Evolutionary conservation across 306 rosid species (phyloP), one percentile per base, ranked within the genome.

Genomic region (Glycine soja): DNA sequence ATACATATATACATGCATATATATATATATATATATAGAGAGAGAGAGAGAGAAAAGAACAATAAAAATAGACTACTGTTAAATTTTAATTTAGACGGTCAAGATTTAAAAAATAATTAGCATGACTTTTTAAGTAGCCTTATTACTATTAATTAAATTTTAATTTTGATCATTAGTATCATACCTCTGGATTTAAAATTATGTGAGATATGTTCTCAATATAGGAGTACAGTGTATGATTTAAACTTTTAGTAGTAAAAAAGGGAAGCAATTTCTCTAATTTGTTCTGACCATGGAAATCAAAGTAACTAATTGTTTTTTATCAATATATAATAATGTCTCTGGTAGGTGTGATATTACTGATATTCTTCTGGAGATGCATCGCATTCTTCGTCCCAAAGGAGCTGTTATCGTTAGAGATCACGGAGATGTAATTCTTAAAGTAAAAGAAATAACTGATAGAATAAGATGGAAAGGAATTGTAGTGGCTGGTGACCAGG

Each of bases 291-390:
- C 43, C 1, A 40, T 40, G 30, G 61, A 15, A 54, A 54, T n/a
- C 19, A 54, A 54, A 54, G 30, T 24, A 24, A 24, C 30, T 24
- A 24, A 1, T 24, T 24, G 2, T 24, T 24, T 24, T 24, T 2
- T 24, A 24, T 24, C 2, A 24, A 24, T 24, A 24, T 24, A 24
- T 24, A 24, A 24, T 24, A 24, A 56, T 56, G 16, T 30, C 30
- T 56, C 16, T 18, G 82, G 76, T 79, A 89, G 90, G 87, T 89
- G 92, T 78, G 88, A 85, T 40, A 71, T 89, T 74, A 54, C 72
- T 63, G 80, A 74, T 66, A 85, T 89, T 58, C 68, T 87, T 64
- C 18, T 89, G 13, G 89, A 89, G 89, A 83, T 89, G 87, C 71
- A 89, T 70, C 64, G 92, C 38, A 85, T 89, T 80, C 65, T 89